These are phyloP conservation scores for Magnusiomyces suaveolens DNA, from an alignment of 1,139 yeast species.

Conservation along the genomic window DNA sequence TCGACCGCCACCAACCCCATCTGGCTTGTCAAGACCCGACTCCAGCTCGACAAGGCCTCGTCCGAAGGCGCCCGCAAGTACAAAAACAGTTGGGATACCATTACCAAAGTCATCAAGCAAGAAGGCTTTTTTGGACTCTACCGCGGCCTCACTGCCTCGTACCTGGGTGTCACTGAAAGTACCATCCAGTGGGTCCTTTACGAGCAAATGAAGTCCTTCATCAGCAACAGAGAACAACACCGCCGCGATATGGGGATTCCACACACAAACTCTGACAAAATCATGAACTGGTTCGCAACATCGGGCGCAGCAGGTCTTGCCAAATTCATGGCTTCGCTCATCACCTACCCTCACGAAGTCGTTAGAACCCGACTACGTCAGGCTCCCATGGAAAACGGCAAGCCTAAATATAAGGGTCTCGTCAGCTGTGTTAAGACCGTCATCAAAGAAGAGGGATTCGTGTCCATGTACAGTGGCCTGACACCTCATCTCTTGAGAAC, in stretches of 20 bases:
- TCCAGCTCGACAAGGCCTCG: conserved; percentile 66
- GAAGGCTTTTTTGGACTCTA: conserved; percentile 81
- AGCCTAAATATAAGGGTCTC: conserved; percentile 80
- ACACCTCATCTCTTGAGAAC: conserved; percentile 95
- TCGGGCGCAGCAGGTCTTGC: conserved; percentile 98
- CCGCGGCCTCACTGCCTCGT: conserved; percentile 86
- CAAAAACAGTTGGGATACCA: conserved; percentile 79
- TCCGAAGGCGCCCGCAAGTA: conserved; percentile 49
- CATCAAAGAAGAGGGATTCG: conserved; percentile 82
- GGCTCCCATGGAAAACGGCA: conserved; percentile 76
- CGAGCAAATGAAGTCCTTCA: conserved; percentile 80
- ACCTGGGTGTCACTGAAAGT: conserved; percentile 87
- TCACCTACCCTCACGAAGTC: conserved; percentile 96
- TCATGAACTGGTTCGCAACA: conserved; percentile 87
- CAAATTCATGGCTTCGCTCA: conserved; percentile 79
- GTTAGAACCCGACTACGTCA: conserved; percentile 92
- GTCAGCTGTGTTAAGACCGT: conserved; percentile 77
- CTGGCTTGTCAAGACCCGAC: conserved; percentile 91
- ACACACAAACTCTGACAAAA: conserved; percentile 49
- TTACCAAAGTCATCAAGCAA: conserved; percentile 52
- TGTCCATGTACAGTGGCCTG: conserved; percentile 92
- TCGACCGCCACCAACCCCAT: conserved; percentile 99
- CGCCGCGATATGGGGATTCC: conserved; percentile 33
- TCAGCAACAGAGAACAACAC: conserved; percentile 45
- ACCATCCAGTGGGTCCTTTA: conserved; percentile 95